A percentile compares a stretch with the other conserved stretches of the same genome.
Conservation (phyloP, 805 yeast species). For the Huiozyma sinensis region DNA sequence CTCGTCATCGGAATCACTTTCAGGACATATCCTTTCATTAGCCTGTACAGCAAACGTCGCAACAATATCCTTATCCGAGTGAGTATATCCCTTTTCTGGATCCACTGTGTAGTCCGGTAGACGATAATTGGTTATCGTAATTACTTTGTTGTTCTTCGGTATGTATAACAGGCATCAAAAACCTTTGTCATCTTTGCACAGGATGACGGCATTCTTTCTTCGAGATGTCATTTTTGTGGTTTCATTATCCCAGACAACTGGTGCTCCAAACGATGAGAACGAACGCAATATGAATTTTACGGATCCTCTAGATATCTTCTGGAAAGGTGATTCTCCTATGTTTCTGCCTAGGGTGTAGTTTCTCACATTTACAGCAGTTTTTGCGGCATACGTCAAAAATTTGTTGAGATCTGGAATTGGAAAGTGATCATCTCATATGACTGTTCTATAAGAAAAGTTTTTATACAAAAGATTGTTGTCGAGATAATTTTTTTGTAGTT, state of each 20-base stretch:
- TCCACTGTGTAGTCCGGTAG: constrained; percentile 1
- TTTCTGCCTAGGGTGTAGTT: constrained; percentile 1
- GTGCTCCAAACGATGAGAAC: constrained; percentile 3
- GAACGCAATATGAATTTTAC: neutral
- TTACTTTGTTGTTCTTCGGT: constrained; percentile 2
- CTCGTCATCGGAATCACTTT: neutral
- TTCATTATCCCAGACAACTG: neutral
- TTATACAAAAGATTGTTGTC: no score
- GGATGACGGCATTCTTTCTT: neutral
- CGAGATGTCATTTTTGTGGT: neutral
- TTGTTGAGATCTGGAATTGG: no score
- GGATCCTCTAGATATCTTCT: neutral
- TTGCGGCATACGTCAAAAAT: constrained; percentile 4
- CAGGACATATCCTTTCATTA: neutral
- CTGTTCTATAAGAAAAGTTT: no score
- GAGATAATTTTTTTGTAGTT: no score
- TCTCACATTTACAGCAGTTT: constrained; percentile 2
- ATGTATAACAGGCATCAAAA: constrained; percentile 4
- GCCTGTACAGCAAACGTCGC: constrained; percentile 1
- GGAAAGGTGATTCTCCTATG: neutral
- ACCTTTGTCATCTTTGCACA: constrained; percentile 2
- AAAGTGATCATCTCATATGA: no score
- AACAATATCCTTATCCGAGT: neutral
- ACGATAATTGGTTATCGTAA: neutral
- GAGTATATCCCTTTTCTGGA: neutral